A percentile compares a stretch with the other conserved stretches of the same genome.
Evolutionary conservation across 352 stramenopile genomes (phyloP).

Genomic region (Thalassiosira mediterranea): DNA sequence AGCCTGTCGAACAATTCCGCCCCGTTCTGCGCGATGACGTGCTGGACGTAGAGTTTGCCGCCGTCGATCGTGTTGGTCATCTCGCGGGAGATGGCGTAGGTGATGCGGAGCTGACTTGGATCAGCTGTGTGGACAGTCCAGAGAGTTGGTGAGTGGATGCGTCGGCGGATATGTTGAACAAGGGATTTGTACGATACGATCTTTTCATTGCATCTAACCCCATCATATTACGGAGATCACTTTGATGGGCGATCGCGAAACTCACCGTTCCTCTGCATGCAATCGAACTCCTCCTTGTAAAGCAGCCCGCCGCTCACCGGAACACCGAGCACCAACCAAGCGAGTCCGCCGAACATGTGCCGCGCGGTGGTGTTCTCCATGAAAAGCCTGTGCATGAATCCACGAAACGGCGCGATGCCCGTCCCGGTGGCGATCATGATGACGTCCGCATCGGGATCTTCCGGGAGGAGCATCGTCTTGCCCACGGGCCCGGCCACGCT

Average conservation of each 20-base stretch:
- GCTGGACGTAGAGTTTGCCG: conserved; percentile 83
- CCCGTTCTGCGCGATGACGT: conserved; percentile 81
- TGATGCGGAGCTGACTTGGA: conserved; percentile 72
- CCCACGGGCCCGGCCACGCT: conserved; percentile 79
- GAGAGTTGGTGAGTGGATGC: conserved; percentile 3
- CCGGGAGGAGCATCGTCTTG: conserved; percentile 84
- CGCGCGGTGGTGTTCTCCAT: conserved; percentile 83
- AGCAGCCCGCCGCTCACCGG: conserved; percentile 84
- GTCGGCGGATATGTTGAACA: background rate
- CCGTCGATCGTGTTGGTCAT: conserved; percentile 82
- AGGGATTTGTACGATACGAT: background rate
- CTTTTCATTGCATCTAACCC: background rate
- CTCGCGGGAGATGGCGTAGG: conserved; percentile 87
- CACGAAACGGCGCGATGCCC: conserved; percentile 86
- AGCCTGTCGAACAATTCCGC: conserved; percentile 82
- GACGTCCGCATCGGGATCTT: conserved; percentile 79
- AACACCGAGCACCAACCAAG: conserved; percentile 86
- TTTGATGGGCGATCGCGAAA: background rate
- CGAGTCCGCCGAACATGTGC: conserved; percentile 78
- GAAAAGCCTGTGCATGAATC: conserved; percentile 87
- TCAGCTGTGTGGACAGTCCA: conserved; percentile 5
- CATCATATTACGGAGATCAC: too few relatives aligned
- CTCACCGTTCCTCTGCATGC: conserved; percentile 67
- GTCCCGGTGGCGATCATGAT: conserved; percentile 89
- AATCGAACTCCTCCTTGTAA: conserved; percentile 85